Base-by-base conservation (phyloP, 192 early-diverging fungal species). In the Allomyces macrogynus region DNA sequence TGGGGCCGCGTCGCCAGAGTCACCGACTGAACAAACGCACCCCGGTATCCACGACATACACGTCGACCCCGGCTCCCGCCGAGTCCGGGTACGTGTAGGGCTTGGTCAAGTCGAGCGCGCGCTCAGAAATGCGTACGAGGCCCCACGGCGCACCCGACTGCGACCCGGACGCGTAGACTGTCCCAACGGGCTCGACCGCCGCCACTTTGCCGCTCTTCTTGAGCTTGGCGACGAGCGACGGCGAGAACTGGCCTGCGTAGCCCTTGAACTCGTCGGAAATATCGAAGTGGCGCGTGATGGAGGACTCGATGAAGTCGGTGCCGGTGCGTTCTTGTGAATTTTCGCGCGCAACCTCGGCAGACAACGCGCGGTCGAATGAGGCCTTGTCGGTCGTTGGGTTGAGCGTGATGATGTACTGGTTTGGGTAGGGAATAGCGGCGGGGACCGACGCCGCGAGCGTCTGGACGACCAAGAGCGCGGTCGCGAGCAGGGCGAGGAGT, bases 31-130 rank as follows among this genome's bases (percentile, higher is more conserved):
- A 40, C 3, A 57, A 3, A 57, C 20, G 16, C 49, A 57, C 49
- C 12, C 49, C 49, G 16, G 16, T 74, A 63, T 76, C 75, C 1
- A 76, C 60, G 20, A 76, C 66, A 63, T 76, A 75, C 25, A 73
- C 67, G 63, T 75, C 74, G 24, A 75, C 71, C 16, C 65, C 66
- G 12, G 62, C 65, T 24, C 80, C 80, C 57, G 80, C 80, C 20
- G 68, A 68, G 72, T 72, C 72, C 43, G 76, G 77, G 70, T 78
- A 81, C 20, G 61, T 62, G 68, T 80, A 80, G 5, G 43, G 62
- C 23, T 71, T 66, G 24, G 61, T 60, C 32, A 67, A 64, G 61
- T 74, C 72, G 1, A 69, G 72, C 43, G 68, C 66, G 24, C 64
- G n/a, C 57, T 65, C 27, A 44, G 69, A 64, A 22, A 76, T 43